A percentile compares a stretch with the other conserved stretches of the same genome.
Conservation (phyloP, 345 rosid genomes). For the Eucalyptus caleyi region DNA sequence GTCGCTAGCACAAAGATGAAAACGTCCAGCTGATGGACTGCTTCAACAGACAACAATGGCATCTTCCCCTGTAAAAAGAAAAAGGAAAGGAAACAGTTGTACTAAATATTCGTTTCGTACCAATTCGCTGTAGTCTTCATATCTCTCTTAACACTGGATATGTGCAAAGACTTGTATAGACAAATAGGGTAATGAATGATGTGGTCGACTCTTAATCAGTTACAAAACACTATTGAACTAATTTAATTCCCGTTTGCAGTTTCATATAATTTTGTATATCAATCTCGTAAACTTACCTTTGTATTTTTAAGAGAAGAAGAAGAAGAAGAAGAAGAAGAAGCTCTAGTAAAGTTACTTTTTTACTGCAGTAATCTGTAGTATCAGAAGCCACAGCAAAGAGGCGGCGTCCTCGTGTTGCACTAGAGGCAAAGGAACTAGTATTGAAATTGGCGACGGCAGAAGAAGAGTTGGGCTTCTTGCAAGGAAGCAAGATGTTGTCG, state of each 20-base stretch:
- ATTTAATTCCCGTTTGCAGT: not conserved
- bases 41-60: constrained; percentile 43
- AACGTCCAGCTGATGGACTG: constrained; percentile 73
- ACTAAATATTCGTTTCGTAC: too few species aligned
- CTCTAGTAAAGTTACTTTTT: not conserved
- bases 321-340: not conserved
- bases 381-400: too few species aligned
- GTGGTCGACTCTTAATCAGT: not conserved
- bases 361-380: constrained; percentile 1
- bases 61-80: constrained; percentile 39
- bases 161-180: not conserved
- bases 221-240: not conserved
- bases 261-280: not conserved
- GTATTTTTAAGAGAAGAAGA: too few species aligned
- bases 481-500: constrained; percentile 43
- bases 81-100: not conserved
- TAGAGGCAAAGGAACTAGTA: not conserved
- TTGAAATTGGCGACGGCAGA: constrained; percentile 16
- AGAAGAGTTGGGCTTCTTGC: constrained; percentile 7
- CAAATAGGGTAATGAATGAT: fast-evolving
- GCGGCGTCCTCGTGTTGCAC: too few species aligned
- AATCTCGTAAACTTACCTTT: not conserved
- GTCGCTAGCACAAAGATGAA: constrained; percentile 75
- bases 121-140: not conserved
- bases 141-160: not conserved